These are phyloP conservation scores for Zelopaecilomyces penicillatus DNA, from an alignment of 2,329 filamentous ascomycete genomes.

Conservation along the genomic window DNA sequence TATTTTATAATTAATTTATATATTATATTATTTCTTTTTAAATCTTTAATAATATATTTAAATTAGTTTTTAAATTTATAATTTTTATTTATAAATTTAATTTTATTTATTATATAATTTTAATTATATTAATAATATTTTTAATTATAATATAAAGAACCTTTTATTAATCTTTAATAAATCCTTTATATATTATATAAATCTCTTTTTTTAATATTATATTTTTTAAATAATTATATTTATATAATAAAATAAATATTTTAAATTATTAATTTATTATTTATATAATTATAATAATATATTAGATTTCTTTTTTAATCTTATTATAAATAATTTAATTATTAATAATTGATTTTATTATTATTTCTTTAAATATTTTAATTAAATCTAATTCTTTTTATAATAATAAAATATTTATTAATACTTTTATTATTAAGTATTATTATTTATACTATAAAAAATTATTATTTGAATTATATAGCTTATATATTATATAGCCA, in stretches of 20 bases:
- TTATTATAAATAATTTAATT: too few relatives aligned
- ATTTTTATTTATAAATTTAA: neutral
- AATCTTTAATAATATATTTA: constrained; percentile 1
- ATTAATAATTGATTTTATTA: neutral
- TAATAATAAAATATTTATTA: too few relatives aligned
- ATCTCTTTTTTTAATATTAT: too few relatives aligned
- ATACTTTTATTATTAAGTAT: too few relatives aligned
- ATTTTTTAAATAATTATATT: neutral
- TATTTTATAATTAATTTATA: neutral
- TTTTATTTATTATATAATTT: neutral
- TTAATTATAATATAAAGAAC: neutral
- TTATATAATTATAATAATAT: neutral
- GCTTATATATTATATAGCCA: too few relatives aligned
- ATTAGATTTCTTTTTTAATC: too few relatives aligned
- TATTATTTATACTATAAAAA: too few relatives aligned
- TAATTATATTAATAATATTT: neutral
- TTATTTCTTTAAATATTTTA: too few relatives aligned
- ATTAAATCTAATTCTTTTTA: too few relatives aligned
- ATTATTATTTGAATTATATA: neutral
- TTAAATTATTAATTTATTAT: neutral
- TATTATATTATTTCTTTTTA: neutral
- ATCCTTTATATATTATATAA: neutral
- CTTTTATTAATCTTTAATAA: neutral
- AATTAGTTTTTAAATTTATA: neutral
- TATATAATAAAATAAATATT: neutral